phyloP scores from a whole-genome alignment of 2,329 filamentous ascomycete species.

The Tolypocladium inflatum region DNA sequence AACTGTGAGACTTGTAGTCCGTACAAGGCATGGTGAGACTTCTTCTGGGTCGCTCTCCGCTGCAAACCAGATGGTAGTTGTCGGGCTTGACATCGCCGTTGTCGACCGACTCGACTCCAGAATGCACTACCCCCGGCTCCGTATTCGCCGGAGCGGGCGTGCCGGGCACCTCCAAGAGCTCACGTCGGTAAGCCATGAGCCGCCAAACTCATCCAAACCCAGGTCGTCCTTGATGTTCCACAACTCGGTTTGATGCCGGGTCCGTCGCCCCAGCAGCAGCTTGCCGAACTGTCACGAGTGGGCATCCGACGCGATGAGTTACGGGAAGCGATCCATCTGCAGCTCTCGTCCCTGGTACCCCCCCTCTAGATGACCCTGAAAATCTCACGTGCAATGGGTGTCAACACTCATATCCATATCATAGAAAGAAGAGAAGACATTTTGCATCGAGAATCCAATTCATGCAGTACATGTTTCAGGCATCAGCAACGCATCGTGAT shows the following conservation, averaged over 20 bases:
- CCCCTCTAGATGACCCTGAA: too few relatives aligned
- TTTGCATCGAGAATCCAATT: too few relatives aligned
- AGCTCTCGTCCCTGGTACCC: too few relatives aligned
- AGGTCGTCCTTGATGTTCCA: neutral
- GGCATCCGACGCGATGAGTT: neutral
- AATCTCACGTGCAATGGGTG: too few relatives aligned
- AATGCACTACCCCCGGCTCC: neutral
- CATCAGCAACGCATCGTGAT: too few relatives aligned
- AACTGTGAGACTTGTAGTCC: neutral
- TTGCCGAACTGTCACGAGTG: neutral
- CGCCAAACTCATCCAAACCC: neutral
- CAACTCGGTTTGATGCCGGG: neutral
- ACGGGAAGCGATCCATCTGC: neutral
- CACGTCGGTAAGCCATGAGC: neutral
- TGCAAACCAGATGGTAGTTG: neutral
- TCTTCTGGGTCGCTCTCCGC: neutral
- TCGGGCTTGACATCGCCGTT: neutral
- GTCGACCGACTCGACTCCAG: neutral
- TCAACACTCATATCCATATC: too few relatives aligned
- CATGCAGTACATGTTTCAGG: too few relatives aligned
- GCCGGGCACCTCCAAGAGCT: neutral
- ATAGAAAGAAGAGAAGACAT: too few relatives aligned
- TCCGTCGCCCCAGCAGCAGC: neutral
- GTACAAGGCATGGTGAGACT: neutral
- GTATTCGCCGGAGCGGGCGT: neutral